Evolutionary conservation across 176 grass and related monocot species (phyloP), one percentile per base, ranked within the genome.

Genomic region (Bothriochloa decipiens): DNA sequence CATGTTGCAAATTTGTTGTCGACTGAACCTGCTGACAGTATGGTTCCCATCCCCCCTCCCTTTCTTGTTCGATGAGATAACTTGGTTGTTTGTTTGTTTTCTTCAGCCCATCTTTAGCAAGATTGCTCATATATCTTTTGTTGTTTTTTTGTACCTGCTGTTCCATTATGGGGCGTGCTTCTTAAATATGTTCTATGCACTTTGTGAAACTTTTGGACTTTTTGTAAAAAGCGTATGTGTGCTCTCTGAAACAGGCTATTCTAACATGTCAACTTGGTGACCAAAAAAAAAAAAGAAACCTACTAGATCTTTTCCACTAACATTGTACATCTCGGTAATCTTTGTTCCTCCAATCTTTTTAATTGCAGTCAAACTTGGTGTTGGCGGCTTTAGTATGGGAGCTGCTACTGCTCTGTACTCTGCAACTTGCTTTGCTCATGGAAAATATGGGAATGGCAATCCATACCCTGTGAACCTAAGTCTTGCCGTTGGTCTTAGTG

Each of bases 341-440:
- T 78, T 83, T 87, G 14, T 12, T 74, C 20, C 49, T 68, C 43
- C 69, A 65, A 64, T 23, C 75, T 57, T 20, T 63, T 50, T 79
- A 16, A 83, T 90, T 76, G 18, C 88, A 99, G 96, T 99, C 72
- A 96, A 96, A 83, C 81, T 99, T 82, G 96, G 93, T 22, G 76
- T 99, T 68, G 96, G 96, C 68, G 96, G 96, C 60, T 99, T 99
- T 83, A 99, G 96, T 74, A 99, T 99, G 96, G 96, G 96, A 37
- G 93, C 96, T 69, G 96, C 93, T 45, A 94, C 86, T 75, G 91
- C 91, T 4, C 90, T 99, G 43, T 94, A 99, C 68, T 99, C 96
- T 7, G 96, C 91, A 72, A 94, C 93, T 74, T 94, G 91, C 65
- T 99, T 86, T 92, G 86, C 87, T 78, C 89, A 92, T 84, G 96